Percentiles rank a stretch among this genome's conserved stretches.
Evolutionary conservation across 805 yeast genomes (phyloP).

Genomic region (Ogataea philodendri): DNA sequence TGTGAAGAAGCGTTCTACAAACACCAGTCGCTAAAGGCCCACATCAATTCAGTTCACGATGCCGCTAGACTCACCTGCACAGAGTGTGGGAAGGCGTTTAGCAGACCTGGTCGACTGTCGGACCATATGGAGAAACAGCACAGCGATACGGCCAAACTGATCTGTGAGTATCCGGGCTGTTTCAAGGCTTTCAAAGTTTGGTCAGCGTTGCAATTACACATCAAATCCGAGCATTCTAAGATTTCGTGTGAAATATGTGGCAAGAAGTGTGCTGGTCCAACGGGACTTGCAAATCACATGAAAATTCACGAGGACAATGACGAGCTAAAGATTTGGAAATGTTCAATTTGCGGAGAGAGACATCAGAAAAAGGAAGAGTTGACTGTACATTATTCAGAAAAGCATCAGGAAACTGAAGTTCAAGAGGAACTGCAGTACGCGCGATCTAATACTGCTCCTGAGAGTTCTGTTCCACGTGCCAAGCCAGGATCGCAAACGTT

Average conservation of each 20-base stretch:
- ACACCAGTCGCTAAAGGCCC: constrained; percentile 74
- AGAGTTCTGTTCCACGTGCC: constrained; percentile 4
- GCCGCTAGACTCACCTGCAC: constrained; percentile 51
- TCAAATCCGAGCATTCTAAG: constrained; percentile 71
- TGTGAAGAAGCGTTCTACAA: constrained; percentile 71
- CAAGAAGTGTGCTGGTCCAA: constrained; percentile 68
- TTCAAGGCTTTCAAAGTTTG: constrained; percentile 60
- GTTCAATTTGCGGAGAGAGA: constrained; percentile 49
- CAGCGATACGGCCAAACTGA: constrained; percentile 45
- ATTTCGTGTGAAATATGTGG: constrained; percentile 63
- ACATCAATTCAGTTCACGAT: constrained; percentile 61
- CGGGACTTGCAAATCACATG: constrained; percentile 74
- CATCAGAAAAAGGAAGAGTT: constrained; percentile 59
- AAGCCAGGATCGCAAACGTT: constrained; percentile 15
- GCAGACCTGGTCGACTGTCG: constrained; percentile 60
- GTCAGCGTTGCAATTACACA: constrained; percentile 71
- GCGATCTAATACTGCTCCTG: constrained; percentile 1
- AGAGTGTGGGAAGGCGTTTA: constrained; percentile 62
- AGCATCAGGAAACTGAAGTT: constrained; percentile 32
- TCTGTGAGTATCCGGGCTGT: constrained; percentile 65
- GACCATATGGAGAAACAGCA: constrained; percentile 70
- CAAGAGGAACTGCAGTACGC: constrained; percentile 17
- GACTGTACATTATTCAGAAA: constrained; percentile 51
- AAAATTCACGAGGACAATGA: constrained; percentile 56
- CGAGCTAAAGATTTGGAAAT: constrained; percentile 63